Evolutionary conservation across 805 yeast species (phyloP).

Genomic region (Yarrowia osloensis): DNA sequence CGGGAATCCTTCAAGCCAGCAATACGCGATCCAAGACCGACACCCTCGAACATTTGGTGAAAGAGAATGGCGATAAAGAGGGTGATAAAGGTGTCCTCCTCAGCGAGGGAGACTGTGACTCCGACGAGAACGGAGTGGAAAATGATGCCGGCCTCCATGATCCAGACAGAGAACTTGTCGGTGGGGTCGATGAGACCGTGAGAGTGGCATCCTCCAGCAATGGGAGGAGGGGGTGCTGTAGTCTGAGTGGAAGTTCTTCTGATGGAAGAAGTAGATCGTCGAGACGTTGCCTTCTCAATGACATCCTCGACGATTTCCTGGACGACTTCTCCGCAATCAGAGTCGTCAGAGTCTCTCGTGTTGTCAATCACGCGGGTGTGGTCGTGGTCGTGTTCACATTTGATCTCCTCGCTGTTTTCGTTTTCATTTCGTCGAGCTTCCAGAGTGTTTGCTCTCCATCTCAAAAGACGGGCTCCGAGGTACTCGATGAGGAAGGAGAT

Average conservation of each 20-base stretch:
- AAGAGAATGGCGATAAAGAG: constrained; percentile 58
- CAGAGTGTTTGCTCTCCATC: constrained; percentile 31
- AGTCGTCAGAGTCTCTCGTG: neutral
- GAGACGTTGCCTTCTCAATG: constrained; percentile 2
- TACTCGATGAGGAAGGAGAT: constrained; percentile 55
- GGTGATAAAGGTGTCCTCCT: constrained; percentile 70
- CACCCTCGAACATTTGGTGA: constrained; percentile 81
- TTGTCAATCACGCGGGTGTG: neutral
- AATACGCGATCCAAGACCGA: constrained; percentile 79
- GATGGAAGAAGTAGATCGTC: neutral
- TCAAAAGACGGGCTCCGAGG: constrained; percentile 45
- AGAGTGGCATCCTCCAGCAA: constrained; percentile 18
- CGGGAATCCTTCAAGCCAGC: constrained; percentile 55
- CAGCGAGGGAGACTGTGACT: constrained; percentile 72
- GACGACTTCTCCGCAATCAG: neutral
- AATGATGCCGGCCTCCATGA: constrained; percentile 72
- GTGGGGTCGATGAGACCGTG: constrained; percentile 31
- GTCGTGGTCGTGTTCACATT: neutral
- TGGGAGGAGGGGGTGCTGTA: constrained; percentile 3
- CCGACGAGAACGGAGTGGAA: constrained; percentile 87
- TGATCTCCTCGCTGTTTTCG: neutral
- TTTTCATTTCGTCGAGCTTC: constrained; percentile 21
- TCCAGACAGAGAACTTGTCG: constrained; percentile 31
- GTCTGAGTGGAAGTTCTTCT: neutral
- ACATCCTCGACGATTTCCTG: constrained; percentile 8